These are phyloP conservation scores for Coffea canephora DNA, from an alignment of 257 asterid genomes.

Conservation along the genomic window DNA sequence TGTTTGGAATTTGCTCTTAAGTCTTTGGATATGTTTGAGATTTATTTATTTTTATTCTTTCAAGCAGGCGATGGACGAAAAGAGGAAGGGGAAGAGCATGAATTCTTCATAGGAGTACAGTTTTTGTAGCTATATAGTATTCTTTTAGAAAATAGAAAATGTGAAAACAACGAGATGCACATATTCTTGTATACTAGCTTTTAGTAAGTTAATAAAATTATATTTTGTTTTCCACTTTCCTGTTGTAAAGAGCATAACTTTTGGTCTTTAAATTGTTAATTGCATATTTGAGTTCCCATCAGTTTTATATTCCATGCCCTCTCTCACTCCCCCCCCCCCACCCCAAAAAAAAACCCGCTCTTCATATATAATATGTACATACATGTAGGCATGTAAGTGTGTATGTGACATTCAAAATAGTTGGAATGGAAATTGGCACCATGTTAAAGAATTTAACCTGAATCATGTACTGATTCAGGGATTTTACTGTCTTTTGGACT, in stretches of 20 bases:
- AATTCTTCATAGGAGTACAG: slow-evolving; percentile 14
- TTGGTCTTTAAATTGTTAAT: slow-evolving; percentile 1
- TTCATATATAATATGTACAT: background rate
- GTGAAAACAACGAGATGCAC: slow-evolving; percentile 29
- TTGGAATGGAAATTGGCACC: background rate
- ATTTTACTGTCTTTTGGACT: background rate
- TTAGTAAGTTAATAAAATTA: slow-evolving; percentile 17
- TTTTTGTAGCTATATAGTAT: slow-evolving; percentile 52
- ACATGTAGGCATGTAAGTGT: background rate
- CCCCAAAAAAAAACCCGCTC: background rate
- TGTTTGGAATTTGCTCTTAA: background rate
- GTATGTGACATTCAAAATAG: background rate
- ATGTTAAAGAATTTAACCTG: background rate
- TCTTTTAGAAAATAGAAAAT: slow-evolving; percentile 44
- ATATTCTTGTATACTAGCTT: slow-evolving; percentile 37
- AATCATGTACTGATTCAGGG: background rate
- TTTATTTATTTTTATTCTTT: slow-evolving; percentile 1
- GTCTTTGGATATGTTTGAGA: background rate
- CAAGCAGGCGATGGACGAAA: slow-evolving; percentile 79
- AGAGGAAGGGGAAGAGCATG: slow-evolving; percentile 72
- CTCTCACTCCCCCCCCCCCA: background rate
- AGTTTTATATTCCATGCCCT: background rate
- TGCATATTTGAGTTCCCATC: background rate
- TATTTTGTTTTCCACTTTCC: slow-evolving; percentile 4
- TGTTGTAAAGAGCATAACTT: slow-evolving; percentile 1